Evolutionary conservation across 1,139 yeast species (phyloP), one percentile per base, ranked within the genome.

Genomic region (Yamadazyma triangularis): DNA sequence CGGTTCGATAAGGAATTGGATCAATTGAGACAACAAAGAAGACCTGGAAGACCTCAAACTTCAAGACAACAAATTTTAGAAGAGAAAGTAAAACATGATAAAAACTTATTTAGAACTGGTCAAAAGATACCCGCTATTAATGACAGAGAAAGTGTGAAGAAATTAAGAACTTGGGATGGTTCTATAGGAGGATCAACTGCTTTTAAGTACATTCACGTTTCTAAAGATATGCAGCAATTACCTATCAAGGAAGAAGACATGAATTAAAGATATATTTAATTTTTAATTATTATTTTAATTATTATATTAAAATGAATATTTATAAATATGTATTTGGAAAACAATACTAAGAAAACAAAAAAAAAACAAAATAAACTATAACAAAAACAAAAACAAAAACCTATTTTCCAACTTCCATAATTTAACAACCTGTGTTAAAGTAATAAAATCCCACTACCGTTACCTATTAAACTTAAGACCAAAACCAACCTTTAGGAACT

Each of bases 11-110:
- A 76, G 13, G 96, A 87, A 52, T 56, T 89, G 33, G 71, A 71
- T 10, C 62, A 64, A 35, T 61, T 84, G 36, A 73, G 71, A 42
- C 58, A 53, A 4, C 74, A 70, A 33, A 74, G 95, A 64, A 73
- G 95, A 50, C 79, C 88, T 11, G 94, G 95, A n/a, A 73, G 97
- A 58, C 96, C 97, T 7, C 72, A 86, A 13, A 60, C 83, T 8
- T 72, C 70, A 38, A 76, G 79, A 50, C 95, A 86, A 49, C 79
- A 77, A 42, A 48, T 72, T 22, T 57, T 88, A 37, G 83, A 84
- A 45, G 74, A 73, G 41, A 75, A 74, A 46, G 67, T 68, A 27
- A 77, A 79, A 32, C 62, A 69, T 29, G 96, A 88, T 40, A 35
- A 50, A 29, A 73, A 73, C 23, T 74, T 81, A 33, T 87, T 73